Percentiles rank a stretch among this genome's conserved stretches.
Evolutionary conservation across 345 rosid species (phyloP).

Genomic region (Eucalyptus cloeziana): DNA sequence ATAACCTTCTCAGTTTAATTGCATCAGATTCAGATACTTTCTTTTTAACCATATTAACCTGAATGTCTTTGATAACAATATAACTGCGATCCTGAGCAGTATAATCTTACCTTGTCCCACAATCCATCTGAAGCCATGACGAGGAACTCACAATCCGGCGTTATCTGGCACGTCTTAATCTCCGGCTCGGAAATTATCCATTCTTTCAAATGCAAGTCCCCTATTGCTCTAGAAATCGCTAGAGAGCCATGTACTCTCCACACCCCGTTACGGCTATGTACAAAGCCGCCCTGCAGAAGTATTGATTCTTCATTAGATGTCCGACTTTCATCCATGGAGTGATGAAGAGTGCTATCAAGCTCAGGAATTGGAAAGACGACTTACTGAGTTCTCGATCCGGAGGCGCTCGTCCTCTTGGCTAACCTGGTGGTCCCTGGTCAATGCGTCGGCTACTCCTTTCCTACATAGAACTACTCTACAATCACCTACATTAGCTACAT

Average conservation of each 20-base stretch:
- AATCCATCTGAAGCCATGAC: conserved; percentile 50
- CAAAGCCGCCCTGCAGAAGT: conserved; percentile 34
- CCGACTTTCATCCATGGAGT: neutral
- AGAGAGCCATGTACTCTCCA: conserved; percentile 48
- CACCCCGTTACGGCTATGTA: conserved; percentile 21
- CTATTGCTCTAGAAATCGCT: conserved; percentile 43
- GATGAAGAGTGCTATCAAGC: neutral
- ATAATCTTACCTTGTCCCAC: conserved; percentile 42
- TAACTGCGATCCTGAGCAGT: neutral
- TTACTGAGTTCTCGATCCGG: conserved; percentile 31
- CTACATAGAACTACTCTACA: conserved; percentile 36
- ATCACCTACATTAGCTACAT: conserved; percentile 38
- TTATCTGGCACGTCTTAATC: conserved; percentile 6
- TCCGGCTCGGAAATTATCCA: conserved; percentile 53
- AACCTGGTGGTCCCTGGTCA: conserved; percentile 32
- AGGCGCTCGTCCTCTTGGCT: conserved; percentile 27
- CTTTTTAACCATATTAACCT: neutral
- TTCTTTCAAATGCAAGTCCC: conserved; percentile 37
- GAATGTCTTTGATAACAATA: neutral
- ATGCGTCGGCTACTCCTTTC: conserved; percentile 18
- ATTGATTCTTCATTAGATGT: neutral
- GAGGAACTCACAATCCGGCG: conserved; percentile 28
- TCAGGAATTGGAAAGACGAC: neutral
- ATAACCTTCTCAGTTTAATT: neutral
- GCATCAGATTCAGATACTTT: neutral